These are phyloP conservation scores for Stephania yunnanensis DNA, from an alignment of 164 flowering plant species.

Conservation along the genomic window DNA sequence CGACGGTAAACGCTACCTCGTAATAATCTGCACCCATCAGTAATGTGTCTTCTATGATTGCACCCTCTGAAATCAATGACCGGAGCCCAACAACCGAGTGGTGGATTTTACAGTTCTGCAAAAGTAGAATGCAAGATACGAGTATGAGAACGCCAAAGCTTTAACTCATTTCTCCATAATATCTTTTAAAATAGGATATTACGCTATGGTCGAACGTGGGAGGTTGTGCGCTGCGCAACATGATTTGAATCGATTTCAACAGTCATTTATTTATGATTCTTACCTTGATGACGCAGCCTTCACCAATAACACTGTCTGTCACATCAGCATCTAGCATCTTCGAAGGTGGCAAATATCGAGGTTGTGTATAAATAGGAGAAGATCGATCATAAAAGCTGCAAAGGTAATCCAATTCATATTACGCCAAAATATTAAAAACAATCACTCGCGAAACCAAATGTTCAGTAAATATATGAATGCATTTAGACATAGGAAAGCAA, in stretches of 20 bases:
- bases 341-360: constrained; percentile 90
- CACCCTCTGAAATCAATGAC: constrained; percentile 93
- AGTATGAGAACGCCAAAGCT: neutral
- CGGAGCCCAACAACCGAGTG: constrained; percentile 93
- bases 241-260: neutral
- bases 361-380: constrained; percentile 93
- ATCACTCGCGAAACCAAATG: neutral
- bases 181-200: neutral
- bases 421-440: neutral
- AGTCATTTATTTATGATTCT: neutral
- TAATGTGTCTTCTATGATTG: constrained; percentile 81
- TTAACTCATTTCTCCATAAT: neutral
- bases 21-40: constrained; percentile 98
- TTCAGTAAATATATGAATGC: neutral
- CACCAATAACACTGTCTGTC: constrained; percentile 87
- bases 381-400: constrained; percentile 95
- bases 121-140: neutral
- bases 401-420: constrained; percentile 3
- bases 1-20: constrained; percentile 42
- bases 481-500: constrained; percentile 14
- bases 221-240: neutral
- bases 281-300: constrained; percentile 94
- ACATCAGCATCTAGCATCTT: constrained; percentile 98
- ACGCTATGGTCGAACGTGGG: neutral
- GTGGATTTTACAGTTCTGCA: constrained; percentile 90